Evolutionary conservation across 1,139 yeast species (phyloP), one percentile per base, ranked within the genome.

Genomic region (Yamadazyma blattariae): DNA sequence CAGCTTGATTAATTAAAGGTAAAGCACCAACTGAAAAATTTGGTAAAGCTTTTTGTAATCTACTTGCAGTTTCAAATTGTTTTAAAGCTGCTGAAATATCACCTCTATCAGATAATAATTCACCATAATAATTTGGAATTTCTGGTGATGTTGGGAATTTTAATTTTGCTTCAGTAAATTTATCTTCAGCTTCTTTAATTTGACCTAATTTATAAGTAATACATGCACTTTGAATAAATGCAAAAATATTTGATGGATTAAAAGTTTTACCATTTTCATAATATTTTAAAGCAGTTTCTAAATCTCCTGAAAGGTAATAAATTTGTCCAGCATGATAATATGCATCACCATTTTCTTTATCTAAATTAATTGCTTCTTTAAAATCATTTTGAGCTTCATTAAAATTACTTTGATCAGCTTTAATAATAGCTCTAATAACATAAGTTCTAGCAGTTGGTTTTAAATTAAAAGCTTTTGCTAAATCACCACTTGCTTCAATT

Each of bases 311-410:
- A 51, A 92, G 71, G 66, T 90, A 92, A 59, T 74, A 77, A 57
- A 90, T 75, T 74, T 94, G 99, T 48, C 96, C 98, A 56, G 86
- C 82, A 67, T 94, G 98, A 71, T 92, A 92, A 68, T 80, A 87
- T 47, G 85, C 78, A 57, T 94, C 96, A 25, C 95, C 79, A 56
- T 81, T 78, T 24, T 76, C 64, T 32, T 92, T 79, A 54, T 86
- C 82, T 48, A 85, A 58, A 42, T 72, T 68, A 46, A 81, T 71
- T 27, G 97, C 98, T 38, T 72, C 67, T 35, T 77, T 77, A 53
- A 92, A 89, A 60, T 84, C 89, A 36, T 68, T 63, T 43, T 77
- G 72, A 29, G 95, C 84, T 44, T 74, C 79, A 21, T 68, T 67
- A 44, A 77, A 71, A 52, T 78, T 56, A 74, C 84, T 56, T 59